Base-by-base conservation (phyloP, 169 alveolate species). In the Perkinsus marinus region DNA sequence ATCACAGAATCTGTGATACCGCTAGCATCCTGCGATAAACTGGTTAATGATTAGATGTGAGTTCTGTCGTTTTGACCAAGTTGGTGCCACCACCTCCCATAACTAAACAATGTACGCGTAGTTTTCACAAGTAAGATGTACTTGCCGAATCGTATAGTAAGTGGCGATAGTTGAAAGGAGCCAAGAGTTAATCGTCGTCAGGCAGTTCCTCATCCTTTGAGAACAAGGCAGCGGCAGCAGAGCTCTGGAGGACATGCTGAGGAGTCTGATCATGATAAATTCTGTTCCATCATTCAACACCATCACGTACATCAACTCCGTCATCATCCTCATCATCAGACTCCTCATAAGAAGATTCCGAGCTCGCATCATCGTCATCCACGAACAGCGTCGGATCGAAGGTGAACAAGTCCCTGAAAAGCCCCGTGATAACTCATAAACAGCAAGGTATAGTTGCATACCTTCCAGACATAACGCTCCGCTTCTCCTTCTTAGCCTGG, bases 341-440 rank as follows among this genome's bases (percentile, higher is more conserved):
- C 79, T 57, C 79, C 37, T 57, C 79, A 57, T 57, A 13, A 57
- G 79, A 57, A 19, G 79, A 57, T 13, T 57, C 79, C 26, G 79
- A 57, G 79, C 37, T 19, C 0, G 26, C 79, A 57, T 57, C 79
- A 2, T 57, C 79, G 37, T 57, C 79, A 57, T 57, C 79, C 7
- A 2, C 34, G 34, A 57, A 57, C 79, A 57, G 90, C 92, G 96
- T 94, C 39, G 96, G 98, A 93, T 97, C 98, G 91, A 94, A 96
- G 91, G 95, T 95, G 94, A 98, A 96, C 79, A 97, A 94, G 89
- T 97, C 98, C 89, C 95, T 94, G 92, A 98, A 98, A 43, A 96
- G 93, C 89, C n/a, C n/a, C 96, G n/a, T n/a, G n/a, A n/a, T n/a
- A n/a, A n/a, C n/a, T n/a, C n/a, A n/a, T n/a, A n/a, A n/a, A n/a